Percentiles rank a stretch among this genome's conserved stretches.
These are phyloP conservation scores for Scenedesmus sp. DNA, from an alignment of 163 green algal species.

Conservation along the genomic window DNA sequence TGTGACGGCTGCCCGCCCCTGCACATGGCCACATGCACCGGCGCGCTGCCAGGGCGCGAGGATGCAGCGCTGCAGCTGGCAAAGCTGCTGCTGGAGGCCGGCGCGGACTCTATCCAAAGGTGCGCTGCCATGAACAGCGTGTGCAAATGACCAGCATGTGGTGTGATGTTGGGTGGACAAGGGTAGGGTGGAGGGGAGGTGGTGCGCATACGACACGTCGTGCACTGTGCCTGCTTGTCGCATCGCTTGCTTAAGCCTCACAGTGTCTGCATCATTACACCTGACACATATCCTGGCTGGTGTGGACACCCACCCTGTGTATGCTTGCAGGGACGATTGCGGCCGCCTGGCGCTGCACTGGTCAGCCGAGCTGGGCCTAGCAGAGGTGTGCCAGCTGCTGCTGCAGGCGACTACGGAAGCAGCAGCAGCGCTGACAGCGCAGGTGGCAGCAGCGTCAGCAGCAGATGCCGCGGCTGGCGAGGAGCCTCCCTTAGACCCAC, in stretches of 20 bases:
- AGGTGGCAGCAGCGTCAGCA: conserved; percentile 12
- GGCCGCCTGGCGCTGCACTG: conserved; percentile 81
- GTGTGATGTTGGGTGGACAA: not conserved
- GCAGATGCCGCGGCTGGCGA: conserved; percentile 16
- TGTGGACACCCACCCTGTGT: not conserved
- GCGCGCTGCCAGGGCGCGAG: conserved; percentile 25
- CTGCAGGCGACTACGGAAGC: conserved; percentile 35
- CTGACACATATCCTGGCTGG: not conserved
- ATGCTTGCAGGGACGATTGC: conserved; percentile 70
- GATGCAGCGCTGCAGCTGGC: conserved; percentile 60
- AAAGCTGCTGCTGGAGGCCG: conserved; percentile 65
- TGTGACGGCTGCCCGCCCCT: conserved; percentile 81
- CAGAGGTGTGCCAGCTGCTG: conserved; percentile 51
- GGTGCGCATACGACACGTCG: not conserved
- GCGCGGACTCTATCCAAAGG: conserved; percentile 62
- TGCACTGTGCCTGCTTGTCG: not conserved
- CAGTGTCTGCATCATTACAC: not conserved
- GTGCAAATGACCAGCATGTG: not conserved
- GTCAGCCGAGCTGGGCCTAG: conserved; percentile 70
- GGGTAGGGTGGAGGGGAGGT: not conserved
- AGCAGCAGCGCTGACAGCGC: conserved; percentile 22
- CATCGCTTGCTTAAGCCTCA: not conserved
- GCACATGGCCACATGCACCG: conserved; percentile 72
- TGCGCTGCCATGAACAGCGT: conserved; percentile 19
- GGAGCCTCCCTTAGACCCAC: conserved; percentile 14